Evolutionary conservation across 2,329 filamentous ascomycete genomes (phyloP).

Genomic region (Pseudogymnoascus sp.): DNA sequence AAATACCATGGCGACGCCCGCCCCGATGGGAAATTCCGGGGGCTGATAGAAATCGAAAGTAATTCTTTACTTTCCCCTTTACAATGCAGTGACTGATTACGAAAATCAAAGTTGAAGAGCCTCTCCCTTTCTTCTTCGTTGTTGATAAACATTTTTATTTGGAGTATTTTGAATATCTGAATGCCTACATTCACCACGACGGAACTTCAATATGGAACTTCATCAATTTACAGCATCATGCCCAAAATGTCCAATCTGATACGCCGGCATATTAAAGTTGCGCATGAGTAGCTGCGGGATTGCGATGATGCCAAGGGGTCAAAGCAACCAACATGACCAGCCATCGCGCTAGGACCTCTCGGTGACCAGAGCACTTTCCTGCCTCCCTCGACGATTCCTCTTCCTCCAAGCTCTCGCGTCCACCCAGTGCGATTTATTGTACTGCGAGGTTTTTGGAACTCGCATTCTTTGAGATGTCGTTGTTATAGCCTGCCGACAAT

Average conservation of each 20-base stretch:
- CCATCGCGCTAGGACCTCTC: slow-evolving; percentile 5
- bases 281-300: slow-evolving; percentile 2
- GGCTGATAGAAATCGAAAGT: not conserved
- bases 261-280: not conserved
- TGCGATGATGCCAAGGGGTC: not conserved
- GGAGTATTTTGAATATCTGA: not conserved
- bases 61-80: not conserved
- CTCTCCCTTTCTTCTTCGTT: not conserved
- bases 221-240: not conserved
- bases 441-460: not conserved
- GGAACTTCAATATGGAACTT: not conserved
- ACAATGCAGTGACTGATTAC: not conserved
- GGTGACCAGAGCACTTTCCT: slow-evolving; percentile 1
- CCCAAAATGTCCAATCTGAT: not conserved
- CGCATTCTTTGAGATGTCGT: slow-evolving; percentile 1
- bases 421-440: not conserved
- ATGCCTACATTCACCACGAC: not conserved
- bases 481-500: not conserved
- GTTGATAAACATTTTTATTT: not conserved
- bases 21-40: not conserved
- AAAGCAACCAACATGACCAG: slow-evolving; percentile 6
- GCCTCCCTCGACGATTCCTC: slow-evolving; percentile 1
- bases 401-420: not conserved
- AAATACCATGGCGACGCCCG: not conserved
- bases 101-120: not conserved